phyloP scores from a whole-genome alignment of 495 filamentous ascomycete genomes.

The Aspergillus panamensis region DNA sequence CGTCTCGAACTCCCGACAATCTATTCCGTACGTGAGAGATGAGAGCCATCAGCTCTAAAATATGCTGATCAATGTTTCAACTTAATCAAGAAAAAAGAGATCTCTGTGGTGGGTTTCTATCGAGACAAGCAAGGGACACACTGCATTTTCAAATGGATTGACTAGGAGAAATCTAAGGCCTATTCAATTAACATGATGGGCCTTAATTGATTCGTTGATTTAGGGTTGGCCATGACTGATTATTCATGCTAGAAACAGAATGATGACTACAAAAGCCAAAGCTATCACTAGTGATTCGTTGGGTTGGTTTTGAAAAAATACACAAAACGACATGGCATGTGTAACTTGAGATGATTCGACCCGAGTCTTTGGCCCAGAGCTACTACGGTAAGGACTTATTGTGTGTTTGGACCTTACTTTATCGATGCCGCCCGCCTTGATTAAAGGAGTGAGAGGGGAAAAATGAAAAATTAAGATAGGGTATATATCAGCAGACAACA shows the following conservation, averaged over 20 bases:
- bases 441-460: neutral
- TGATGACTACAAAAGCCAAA: neutral
- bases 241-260: neutral
- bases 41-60: no score
- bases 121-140: neutral
- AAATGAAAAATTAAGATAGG: neutral
- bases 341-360: neutral
- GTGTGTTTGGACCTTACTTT: neutral
- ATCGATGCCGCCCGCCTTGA: neutral
- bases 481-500: neutral
- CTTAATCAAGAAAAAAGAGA: no score
- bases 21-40: no score
- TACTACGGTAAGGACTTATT: neutral
- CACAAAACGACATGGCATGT: neutral
- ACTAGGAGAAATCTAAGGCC: neutral
- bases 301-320: neutral
- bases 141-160: neutral
- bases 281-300: neutral
- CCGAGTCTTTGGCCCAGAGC: neutral
- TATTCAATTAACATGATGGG: neutral
- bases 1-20: no score
- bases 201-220: neutral
- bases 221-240: neutral
- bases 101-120: neutral
- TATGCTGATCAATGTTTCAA: no score